Conservation (phyloP, 2,329 filamentous ascomycete species). For the Dendrostoma leiphaemia region DNA sequence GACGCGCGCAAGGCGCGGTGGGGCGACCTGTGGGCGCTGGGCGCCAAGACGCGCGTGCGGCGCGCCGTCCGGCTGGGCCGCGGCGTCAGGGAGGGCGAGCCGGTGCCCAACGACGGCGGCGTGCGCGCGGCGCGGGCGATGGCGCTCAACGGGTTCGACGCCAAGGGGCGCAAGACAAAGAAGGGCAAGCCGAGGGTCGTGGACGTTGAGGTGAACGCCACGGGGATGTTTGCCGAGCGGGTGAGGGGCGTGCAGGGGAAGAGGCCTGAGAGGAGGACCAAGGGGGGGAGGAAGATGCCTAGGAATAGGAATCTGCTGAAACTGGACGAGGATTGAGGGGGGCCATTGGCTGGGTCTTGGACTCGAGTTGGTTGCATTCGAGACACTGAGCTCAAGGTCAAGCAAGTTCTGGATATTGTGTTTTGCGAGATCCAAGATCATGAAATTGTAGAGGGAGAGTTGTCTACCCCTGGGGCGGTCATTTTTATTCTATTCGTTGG, state of each 20-base stretch:
- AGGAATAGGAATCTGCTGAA: constrained; percentile 37
- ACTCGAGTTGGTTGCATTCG: too few species aligned
- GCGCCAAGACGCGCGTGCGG: constrained; percentile 77
- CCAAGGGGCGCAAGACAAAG: neutral
- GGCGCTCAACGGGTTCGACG: constrained; percentile 6
- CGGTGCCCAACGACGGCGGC: constrained; percentile 41
- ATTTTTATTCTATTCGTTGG: too few species aligned
- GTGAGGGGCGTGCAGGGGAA: constrained; percentile 32
- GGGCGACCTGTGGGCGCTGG: constrained; percentile 95
- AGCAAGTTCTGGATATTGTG: neutral
- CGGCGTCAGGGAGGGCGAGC: constrained; percentile 26
- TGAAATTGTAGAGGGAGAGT: too few species aligned
- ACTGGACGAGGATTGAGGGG: constrained; percentile 32
- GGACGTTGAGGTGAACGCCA: constrained; percentile 32
- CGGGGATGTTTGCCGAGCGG: constrained; percentile 37
- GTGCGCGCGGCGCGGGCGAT: constrained; percentile 37
- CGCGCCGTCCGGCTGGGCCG: constrained; percentile 61
- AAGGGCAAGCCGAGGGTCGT: constrained; percentile 33
- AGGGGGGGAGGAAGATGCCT: constrained; percentile 35
- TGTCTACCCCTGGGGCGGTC: too few species aligned
- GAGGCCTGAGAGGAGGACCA: constrained; percentile 37
- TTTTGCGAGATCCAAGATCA: neutral
- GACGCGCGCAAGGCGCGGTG: constrained; percentile 87
- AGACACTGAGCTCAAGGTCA: neutral
- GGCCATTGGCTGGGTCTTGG: too few species aligned